Conservation (phyloP, 2,329 filamentous ascomycete genomes). For the Chaetomium sp. region DNA sequence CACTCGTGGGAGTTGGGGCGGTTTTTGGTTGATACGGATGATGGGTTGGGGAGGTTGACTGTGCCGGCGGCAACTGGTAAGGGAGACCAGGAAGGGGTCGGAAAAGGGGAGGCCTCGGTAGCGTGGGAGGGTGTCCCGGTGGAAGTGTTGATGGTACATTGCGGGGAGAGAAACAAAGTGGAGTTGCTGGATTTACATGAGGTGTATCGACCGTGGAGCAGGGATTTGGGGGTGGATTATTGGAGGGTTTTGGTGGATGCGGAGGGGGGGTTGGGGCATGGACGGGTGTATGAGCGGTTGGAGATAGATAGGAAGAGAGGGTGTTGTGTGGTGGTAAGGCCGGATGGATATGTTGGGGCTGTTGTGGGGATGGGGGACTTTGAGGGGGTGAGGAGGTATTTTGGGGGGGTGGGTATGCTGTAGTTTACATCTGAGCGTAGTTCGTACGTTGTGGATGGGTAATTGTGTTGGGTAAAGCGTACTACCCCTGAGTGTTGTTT, state of each 20-base stretch:
- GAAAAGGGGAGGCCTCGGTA: neutral
- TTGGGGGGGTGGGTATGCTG: constrained; percentile 3
- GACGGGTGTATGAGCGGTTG: constrained; percentile 12
- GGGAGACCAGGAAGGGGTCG: too few relatives aligned
- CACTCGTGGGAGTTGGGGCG: constrained; percentile 1
- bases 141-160: constrained; percentile 13
- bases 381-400: constrained; percentile 3
- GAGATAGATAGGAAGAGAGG: constrained; percentile 11
- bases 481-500: neutral
- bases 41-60: constrained; percentile 7
- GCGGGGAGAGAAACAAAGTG: constrained; percentile 4
- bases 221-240: constrained; percentile 10
- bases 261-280: constrained; percentile 13
- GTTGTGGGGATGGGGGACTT: constrained; percentile 11
- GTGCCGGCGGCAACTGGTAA: neutral
- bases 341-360: constrained; percentile 16
- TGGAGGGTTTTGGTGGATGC: constrained; percentile 15
- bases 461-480: neutral
- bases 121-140: neutral
- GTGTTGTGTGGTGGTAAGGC: constrained; percentile 6
- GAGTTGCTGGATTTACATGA: constrained; percentile 7
- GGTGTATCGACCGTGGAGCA: constrained; percentile 12
- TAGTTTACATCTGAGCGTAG: neutral
- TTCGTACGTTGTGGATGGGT: too few relatives aligned
- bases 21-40: neutral